Conservation (phyloP, 2,329 filamentous ascomycete genomes). For the Phialophora verrucosa region DNA sequence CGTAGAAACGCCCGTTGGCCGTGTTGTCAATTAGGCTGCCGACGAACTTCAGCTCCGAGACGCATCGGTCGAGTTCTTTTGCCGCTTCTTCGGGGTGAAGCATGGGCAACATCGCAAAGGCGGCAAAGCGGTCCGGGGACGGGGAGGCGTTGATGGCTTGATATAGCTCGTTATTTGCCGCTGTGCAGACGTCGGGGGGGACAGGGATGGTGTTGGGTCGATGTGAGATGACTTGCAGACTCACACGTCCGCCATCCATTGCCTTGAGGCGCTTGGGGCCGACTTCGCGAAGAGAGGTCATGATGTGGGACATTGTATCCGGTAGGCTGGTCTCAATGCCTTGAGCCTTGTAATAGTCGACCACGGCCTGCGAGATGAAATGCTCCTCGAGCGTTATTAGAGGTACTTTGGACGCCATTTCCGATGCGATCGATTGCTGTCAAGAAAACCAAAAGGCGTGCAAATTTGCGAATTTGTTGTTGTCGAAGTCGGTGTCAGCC, state of each 20-base stretch:
- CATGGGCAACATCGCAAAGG: constrained; percentile 53
- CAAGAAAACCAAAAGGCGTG: background rate
- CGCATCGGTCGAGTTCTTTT: constrained; percentile 47
- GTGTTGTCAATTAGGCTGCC: constrained; percentile 56
- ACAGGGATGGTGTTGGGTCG: constrained; percentile 32
- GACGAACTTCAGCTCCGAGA: constrained; percentile 54
- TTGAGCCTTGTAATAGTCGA: constrained; percentile 29
- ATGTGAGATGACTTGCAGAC: constrained; percentile 38
- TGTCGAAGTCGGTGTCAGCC: background rate
- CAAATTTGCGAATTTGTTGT: background rate
- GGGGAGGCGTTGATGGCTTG: constrained; percentile 43
- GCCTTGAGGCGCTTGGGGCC: constrained; percentile 28
- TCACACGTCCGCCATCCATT: constrained; percentile 34
- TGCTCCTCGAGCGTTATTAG: constrained; percentile 39
- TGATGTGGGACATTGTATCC: constrained; percentile 24
- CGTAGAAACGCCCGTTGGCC: constrained; percentile 47
- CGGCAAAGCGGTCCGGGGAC: constrained; percentile 46
- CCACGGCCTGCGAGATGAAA: constrained; percentile 33
- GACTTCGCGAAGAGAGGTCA: constrained; percentile 32
- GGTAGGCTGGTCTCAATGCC: constrained; percentile 23
- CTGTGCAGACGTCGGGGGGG: constrained; percentile 32
- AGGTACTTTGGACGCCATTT: constrained; percentile 31
- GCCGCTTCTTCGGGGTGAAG: constrained; percentile 46
- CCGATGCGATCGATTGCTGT: constrained; percentile 1
- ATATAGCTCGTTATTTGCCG: constrained; percentile 35